Conservation (phyloP, 192 early-diverging fungal genomes). For the Backusella morwellensis region DNA sequence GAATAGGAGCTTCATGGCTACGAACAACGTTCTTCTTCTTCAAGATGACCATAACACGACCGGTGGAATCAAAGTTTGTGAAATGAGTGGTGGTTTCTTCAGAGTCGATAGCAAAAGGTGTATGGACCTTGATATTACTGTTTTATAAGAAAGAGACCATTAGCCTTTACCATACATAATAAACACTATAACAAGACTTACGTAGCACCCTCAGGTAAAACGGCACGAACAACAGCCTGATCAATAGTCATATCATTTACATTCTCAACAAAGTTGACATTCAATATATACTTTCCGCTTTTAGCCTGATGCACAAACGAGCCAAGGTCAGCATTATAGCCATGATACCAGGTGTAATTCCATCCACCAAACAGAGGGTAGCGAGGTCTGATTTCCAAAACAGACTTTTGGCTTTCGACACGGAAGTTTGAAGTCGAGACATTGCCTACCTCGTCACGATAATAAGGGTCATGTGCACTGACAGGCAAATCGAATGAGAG, state of each 20-base stretch:
- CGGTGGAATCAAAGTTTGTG: constrained; percentile 90
- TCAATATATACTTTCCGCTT: constrained; percentile 55
- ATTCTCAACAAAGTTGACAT: constrained; percentile 67
- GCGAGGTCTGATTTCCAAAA: constrained; percentile 82
- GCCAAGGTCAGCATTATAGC: constrained; percentile 77
- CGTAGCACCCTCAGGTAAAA: constrained; percentile 90
- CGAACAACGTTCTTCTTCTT: constrained; percentile 70
- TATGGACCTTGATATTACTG: constrained; percentile 64
- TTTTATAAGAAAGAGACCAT: background rate
- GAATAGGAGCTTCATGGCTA: constrained; percentile 52
- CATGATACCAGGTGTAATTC: constrained; percentile 95
- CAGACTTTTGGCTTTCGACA: constrained; percentile 42
- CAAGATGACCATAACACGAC: constrained; percentile 79
- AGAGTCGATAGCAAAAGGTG: constrained; percentile 62
- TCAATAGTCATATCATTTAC: constrained; percentile 65
- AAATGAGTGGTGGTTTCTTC: constrained; percentile 50
- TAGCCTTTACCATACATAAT: background rate
- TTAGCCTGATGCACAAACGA: constrained; percentile 59
- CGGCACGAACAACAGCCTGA: constrained; percentile 64
- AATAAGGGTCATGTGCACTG: constrained; percentile 74
- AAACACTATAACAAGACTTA: constrained; percentile 35
- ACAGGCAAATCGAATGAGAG: constrained; percentile 65
- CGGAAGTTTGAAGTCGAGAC: constrained; percentile 85
- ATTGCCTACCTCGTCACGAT: constrained; percentile 92
- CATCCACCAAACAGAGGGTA: constrained; percentile 97